Conservation (phyloP, 2,329 filamentous ascomycete species). For the Microdochium nivale region DNA sequence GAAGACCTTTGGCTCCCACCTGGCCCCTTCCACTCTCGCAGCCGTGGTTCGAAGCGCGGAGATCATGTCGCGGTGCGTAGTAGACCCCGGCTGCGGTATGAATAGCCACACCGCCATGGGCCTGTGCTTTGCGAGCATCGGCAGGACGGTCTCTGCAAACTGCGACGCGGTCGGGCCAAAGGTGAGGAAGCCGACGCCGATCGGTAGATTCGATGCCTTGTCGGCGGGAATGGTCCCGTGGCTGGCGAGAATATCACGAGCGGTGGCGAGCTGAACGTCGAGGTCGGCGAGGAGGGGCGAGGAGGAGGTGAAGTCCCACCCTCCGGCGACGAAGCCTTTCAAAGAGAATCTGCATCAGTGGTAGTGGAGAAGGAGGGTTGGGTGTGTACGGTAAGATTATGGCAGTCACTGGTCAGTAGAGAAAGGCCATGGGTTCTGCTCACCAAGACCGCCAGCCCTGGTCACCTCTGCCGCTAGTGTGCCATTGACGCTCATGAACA, state of each 20-base stretch:
- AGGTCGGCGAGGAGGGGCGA: conserved; percentile 14
- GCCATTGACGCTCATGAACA: conserved; percentile 27
- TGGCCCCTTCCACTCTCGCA: neutral
- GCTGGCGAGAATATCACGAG: conserved; percentile 15
- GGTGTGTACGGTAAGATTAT: too few species aligned
- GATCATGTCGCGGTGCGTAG: neutral
- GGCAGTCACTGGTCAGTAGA: too few species aligned
- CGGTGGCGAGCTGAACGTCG: conserved; percentile 19
- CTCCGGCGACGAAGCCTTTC: conserved; percentile 23
- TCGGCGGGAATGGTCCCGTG: conserved; percentile 8
- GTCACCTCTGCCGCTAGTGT: conserved; percentile 28
- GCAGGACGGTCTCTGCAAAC: conserved; percentile 34
- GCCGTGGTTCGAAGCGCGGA: conserved; percentile 4
- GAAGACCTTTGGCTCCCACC: conserved; percentile 32
- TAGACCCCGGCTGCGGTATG: conserved; percentile 34
- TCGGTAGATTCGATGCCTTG: conserved; percentile 24
- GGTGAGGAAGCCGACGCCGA: conserved; percentile 56
- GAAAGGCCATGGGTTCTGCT: neutral
- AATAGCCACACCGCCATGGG: conserved; percentile 61
- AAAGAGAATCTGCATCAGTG: conserved; percentile 2
- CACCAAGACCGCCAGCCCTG: conserved; percentile 31
- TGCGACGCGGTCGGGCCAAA: conserved; percentile 31
- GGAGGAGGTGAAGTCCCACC: conserved; percentile 19
- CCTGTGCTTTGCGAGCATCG: conserved; percentile 39
- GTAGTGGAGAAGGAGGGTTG: too few species aligned